A percentile compares a stretch with the other conserved stretches of the same genome.
phyloP scores from a whole-genome alignment of 345 rosid species.

The Triadica sebifera region DNA sequence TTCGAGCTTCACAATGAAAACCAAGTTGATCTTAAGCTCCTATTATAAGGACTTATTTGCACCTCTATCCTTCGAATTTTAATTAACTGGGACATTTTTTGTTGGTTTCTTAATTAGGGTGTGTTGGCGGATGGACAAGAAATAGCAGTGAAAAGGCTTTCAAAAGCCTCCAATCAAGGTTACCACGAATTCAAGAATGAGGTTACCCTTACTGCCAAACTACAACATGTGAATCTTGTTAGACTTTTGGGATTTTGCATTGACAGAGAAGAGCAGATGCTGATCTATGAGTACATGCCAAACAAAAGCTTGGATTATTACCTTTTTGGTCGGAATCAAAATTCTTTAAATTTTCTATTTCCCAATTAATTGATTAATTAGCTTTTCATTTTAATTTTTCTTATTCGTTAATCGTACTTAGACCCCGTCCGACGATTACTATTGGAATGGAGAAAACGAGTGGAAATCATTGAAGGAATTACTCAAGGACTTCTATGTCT shows the following conservation, averaged over 20 bases:
- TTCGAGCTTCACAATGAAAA: too few species aligned
- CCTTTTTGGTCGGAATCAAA: too few species aligned
- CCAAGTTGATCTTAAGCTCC: too few species aligned
- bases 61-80: too few species aligned
- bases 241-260: too few species aligned
- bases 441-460: background rate
- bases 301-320: too few species aligned
- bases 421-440: background rate
- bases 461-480: background rate
- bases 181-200: background rate
- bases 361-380: background rate
- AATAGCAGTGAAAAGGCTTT: slow-evolving; percentile 8
- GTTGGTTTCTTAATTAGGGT: background rate
- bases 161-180: background rate
- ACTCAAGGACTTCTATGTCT: background rate
- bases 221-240: too few species aligned
- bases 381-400: background rate
- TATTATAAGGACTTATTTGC: too few species aligned
- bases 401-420: background rate
- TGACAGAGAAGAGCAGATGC: too few species aligned
- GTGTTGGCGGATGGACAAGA: background rate
- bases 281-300: too few species aligned
- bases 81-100: background rate
- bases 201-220: too few species aligned
- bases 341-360: too few species aligned